Percentiles rank a stretch among this genome's conserved stretches.
These are phyloP conservation scores for Oryza glaberrima DNA, from an alignment of 176 grass and related monocot species.

Conservation along the genomic window DNA sequence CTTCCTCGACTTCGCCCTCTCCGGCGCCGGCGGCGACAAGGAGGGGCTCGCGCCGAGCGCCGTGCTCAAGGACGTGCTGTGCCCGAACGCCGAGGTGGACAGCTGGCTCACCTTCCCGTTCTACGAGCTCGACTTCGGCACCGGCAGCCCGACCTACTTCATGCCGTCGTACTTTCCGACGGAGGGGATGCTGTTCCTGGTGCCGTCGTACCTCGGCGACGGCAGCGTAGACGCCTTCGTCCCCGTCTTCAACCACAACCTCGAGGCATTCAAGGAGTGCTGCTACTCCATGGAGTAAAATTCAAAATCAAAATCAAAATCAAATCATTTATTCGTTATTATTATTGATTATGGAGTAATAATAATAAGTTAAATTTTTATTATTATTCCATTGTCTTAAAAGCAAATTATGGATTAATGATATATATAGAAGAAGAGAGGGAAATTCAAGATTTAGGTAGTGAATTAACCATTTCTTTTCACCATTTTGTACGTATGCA, in stretches of 20 bases:
- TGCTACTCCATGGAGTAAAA: constrained; percentile 63
- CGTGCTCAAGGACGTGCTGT: constrained; percentile 47
- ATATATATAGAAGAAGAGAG: no score
- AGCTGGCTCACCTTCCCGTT: constrained; percentile 87
- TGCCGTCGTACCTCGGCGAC: constrained; percentile 66
- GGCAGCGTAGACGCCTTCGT: constrained; percentile 79
- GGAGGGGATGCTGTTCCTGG: constrained; percentile 69
- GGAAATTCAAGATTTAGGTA: background rate
- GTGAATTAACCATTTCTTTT: background rate
- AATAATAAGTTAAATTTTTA: no score
- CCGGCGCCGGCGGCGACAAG: constrained; percentile 34
- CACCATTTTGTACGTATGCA: background rate
- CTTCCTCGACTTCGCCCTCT: constrained; percentile 71
- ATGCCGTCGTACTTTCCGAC: constrained; percentile 72
- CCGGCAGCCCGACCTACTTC: constrained; percentile 67
- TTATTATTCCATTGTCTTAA: no score
- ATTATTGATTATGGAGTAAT: no score
- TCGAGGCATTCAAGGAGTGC: constrained; percentile 63
- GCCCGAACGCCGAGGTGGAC: constrained; percentile 76
- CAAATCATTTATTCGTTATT: background rate
- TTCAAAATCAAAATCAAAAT: background rate
- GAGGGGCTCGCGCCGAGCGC: constrained; percentile 55
- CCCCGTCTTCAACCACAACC: constrained; percentile 61
- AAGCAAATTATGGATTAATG: background rate
- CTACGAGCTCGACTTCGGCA: constrained; percentile 75